These are phyloP conservation scores for Penicillium nordicum DNA, from an alignment of 2,329 filamentous ascomycete species.

Conservation along the genomic window DNA sequence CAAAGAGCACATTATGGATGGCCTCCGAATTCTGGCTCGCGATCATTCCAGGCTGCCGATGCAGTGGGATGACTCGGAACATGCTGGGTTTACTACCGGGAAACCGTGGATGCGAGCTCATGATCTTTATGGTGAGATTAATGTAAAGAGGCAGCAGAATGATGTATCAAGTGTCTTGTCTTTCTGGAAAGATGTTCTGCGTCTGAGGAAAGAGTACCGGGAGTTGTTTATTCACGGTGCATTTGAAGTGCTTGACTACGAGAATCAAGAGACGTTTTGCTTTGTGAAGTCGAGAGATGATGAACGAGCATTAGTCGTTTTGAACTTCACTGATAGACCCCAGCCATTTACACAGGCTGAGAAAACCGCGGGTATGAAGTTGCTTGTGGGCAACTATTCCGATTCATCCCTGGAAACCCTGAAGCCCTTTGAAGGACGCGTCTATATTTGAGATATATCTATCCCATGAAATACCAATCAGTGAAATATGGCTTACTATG, in stretches of 20 bases:
- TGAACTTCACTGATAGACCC: constrained; percentile 17
- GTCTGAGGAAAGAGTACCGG: constrained; percentile 54
- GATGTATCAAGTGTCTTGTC: constrained; percentile 49
- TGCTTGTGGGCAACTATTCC: constrained; percentile 20
- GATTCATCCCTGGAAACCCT: constrained; percentile 1
- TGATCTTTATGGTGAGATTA: constrained; percentile 35
- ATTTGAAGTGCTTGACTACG: constrained; percentile 21
- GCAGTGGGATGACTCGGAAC: constrained; percentile 57
- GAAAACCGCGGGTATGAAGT: constrained; percentile 10
- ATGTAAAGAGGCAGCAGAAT: constrained; percentile 54
- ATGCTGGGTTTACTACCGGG: constrained; percentile 61
- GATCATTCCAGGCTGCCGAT: constrained; percentile 65
- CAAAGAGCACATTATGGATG: constrained; percentile 18
- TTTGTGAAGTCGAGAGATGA: constrained; percentile 20
- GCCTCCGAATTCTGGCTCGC: constrained; percentile 54
- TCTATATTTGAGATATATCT: constrained; percentile 14
- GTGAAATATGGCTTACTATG: background rate
- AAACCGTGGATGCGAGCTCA: constrained; percentile 61
- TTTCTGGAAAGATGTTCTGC: constrained; percentile 58
- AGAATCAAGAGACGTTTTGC: constrained; percentile 21
- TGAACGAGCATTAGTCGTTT: constrained; percentile 14
- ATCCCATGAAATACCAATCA: background rate
- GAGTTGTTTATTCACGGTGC: constrained; percentile 49
- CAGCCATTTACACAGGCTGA: constrained; percentile 13
- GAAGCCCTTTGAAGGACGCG: constrained; percentile 21